A percentile compares a stretch with the other conserved stretches of the same genome.
phyloP scores from a whole-genome alignment of 2,329 filamentous ascomycete genomes.

The Seiridium cupressi region DNA sequence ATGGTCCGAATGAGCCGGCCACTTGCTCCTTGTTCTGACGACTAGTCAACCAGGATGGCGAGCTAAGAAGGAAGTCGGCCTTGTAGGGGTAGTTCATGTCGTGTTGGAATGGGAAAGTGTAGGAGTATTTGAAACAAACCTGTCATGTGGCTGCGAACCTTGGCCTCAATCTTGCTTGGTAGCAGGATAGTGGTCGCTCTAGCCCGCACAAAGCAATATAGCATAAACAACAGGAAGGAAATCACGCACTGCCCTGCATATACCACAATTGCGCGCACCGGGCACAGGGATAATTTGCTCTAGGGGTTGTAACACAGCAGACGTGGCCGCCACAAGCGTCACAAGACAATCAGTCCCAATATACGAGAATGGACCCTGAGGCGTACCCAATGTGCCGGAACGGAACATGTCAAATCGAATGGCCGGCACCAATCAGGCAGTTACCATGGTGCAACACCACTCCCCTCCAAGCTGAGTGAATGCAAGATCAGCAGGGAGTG shows the following conservation, averaged over 20 bases:
- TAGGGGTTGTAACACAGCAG: constrained; percentile 1
- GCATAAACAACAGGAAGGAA: constrained; percentile 14
- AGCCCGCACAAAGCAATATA: constrained; percentile 8
- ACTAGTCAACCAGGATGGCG: not conserved
- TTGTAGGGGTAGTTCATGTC: not conserved
- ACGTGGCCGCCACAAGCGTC: not conserved
- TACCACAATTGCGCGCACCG: not conserved
- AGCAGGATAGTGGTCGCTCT: not conserved
- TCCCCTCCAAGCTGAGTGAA: too few relatives aligned
- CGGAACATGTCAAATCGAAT: not conserved
- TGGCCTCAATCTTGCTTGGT: not conserved
- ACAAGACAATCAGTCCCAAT: not conserved
- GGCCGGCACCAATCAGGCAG: not conserved
- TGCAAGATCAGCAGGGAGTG: too few relatives aligned
- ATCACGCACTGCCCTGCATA: constrained; percentile 13
- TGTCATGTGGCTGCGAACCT: constrained; percentile 3
- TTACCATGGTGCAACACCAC: too few relatives aligned
- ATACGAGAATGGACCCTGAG: not conserved
- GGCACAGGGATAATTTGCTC: not conserved
- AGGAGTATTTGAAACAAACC: not conserved
- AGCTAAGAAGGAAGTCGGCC: not conserved
- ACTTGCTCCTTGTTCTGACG: constrained; percentile 11
- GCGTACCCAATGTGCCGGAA: not conserved
- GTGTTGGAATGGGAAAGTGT: not conserved
- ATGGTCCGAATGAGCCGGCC: constrained; percentile 34